A percentile compares a stretch with the other conserved stretches of the same genome.
Conservation (phyloP, 371 early-diverging fungal genomes). For the Apophysomyces elegans region DNA sequence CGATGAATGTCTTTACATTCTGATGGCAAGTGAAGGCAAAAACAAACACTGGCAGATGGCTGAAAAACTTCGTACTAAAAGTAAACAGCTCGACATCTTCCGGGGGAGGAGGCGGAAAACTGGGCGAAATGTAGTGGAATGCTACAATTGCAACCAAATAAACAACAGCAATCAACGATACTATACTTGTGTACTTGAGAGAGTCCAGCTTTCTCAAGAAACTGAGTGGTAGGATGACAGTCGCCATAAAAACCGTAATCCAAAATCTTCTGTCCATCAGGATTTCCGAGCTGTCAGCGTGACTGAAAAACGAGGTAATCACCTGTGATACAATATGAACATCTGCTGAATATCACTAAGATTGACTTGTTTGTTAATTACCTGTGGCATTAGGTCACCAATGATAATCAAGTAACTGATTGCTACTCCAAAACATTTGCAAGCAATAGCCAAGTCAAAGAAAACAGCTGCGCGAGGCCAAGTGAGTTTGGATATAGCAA, state of each 20-base stretch:
- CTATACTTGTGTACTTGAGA: slow-evolving; percentile 91
- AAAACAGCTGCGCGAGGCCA: slow-evolving; percentile 90
- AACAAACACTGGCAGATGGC: slow-evolving; percentile 95
- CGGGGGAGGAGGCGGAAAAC: slow-evolving; percentile 48
- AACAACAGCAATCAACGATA: slow-evolving; percentile 89
- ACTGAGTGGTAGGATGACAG: slow-evolving; percentile 75
- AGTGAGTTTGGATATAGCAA: slow-evolving; percentile 86
- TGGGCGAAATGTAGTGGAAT: slow-evolving; percentile 69
- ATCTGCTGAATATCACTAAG: slow-evolving; percentile 1
- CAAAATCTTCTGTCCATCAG: slow-evolving; percentile 78
- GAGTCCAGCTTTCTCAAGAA: slow-evolving; percentile 91
- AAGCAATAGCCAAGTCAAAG: slow-evolving; percentile 97
- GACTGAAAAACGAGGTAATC: slow-evolving; percentile 35
- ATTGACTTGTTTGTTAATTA: slow-evolving; percentile 24
- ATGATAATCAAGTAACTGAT: slow-evolving; percentile 98
- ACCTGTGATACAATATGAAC: slow-evolving; percentile 25
- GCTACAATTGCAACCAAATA: slow-evolving; percentile 92
- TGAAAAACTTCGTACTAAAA: slow-evolving; percentile 73
- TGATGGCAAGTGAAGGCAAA: slow-evolving; percentile 98
- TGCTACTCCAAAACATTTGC: slow-evolving; percentile 99
- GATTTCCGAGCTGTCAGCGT: slow-evolving; percentile 20
- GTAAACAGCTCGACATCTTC: slow-evolving; percentile 52
- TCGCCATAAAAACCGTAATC: slow-evolving; percentile 79
- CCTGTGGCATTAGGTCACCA: slow-evolving; percentile 92
- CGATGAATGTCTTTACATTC: slow-evolving; percentile 61